Percentiles rank a stretch among this genome's conserved stretches.
Evolutionary conservation across 306 rosid genomes (phyloP).

Genomic region (Trifolium subterraneum): DNA sequence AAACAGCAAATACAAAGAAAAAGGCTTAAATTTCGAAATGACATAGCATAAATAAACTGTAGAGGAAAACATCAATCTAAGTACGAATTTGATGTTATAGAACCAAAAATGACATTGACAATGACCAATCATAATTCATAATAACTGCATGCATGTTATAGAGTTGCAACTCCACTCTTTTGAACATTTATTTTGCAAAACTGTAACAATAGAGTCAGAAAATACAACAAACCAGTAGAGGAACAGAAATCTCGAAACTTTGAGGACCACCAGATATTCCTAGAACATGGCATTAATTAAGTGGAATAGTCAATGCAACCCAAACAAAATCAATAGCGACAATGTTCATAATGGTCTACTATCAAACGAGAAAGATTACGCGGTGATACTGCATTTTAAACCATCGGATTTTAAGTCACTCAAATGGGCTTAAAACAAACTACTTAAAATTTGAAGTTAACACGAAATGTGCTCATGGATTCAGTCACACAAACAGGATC

Average conservation of each 20-base stretch:
- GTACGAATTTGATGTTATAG: background rate
- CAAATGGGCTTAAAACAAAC: background rate
- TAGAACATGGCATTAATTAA: conserved; percentile 23
- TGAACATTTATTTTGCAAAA: conserved; percentile 2
- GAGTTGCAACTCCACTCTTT: conserved; percentile 3
- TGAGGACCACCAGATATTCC: conserved; percentile 1
- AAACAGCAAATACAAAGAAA: conserved; percentile 26
- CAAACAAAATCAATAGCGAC: conserved; percentile 3
- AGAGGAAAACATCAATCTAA: background rate
- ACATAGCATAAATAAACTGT: background rate
- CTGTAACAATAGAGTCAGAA: background rate
- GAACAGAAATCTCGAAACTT: background rate
- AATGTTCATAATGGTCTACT: conserved; percentile 33
- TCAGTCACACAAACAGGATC: background rate
- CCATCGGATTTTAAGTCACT: background rate
- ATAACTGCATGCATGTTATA: background rate
- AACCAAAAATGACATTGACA: conserved; percentile 21
- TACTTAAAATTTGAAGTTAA: background rate
- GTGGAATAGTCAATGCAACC: conserved; percentile 9
- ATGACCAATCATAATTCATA: background rate
- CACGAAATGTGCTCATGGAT: background rate
- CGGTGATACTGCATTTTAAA: conserved; percentile 10
- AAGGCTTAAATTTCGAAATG: background rate
- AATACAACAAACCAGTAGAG: background rate
- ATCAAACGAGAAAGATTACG: background rate